A percentile compares a stretch with the other conserved stretches of the same genome.
These are phyloP conservation scores for Kandelia obovata DNA, from an alignment of 345 rosid genomes.

Conservation along the genomic window DNA sequence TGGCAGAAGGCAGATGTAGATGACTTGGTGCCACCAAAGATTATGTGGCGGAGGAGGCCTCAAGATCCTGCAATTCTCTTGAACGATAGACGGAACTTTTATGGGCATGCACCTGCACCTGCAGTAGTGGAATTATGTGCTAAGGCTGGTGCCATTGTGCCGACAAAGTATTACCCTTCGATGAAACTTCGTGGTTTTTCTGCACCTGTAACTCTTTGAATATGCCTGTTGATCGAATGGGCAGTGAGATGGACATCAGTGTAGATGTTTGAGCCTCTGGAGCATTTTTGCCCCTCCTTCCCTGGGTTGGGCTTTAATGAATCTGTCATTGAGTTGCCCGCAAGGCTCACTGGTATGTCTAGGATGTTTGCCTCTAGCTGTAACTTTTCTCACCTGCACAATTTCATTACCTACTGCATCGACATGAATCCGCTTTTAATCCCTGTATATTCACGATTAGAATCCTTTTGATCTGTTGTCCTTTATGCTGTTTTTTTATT, in stretches of 20 bases:
- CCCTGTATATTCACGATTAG: not conserved
- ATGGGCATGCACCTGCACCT: constrained; percentile 66
- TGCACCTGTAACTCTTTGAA: constrained; percentile 17
- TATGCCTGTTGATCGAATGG: not conserved
- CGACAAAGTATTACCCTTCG: constrained; percentile 49
- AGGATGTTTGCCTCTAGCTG: not conserved
- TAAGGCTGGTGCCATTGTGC: constrained; percentile 62
- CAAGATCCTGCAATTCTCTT: constrained; percentile 72
- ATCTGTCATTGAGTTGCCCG: not conserved
- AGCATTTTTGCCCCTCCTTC: not conserved
- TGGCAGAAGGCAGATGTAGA: constrained; percentile 80
- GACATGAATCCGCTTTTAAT: not conserved
- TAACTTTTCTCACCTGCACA: not conserved
- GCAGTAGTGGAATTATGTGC: constrained; percentile 72
- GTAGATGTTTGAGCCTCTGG: not conserved
- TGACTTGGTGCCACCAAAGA: constrained; percentile 71
- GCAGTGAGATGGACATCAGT: not conserved
- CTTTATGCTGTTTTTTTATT: not conserved
- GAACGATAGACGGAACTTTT: constrained; percentile 58
- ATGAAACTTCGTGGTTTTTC: constrained; percentile 71
- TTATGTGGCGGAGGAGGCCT: constrained; percentile 71
- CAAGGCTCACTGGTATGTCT: constrained; percentile 5
- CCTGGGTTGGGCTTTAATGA: not conserved
- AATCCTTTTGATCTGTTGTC: not conserved
- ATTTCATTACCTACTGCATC: not conserved